Evolutionary conservation across 176 grass and related monocot species (phyloP).

Genomic region (Aechmea fasciata): DNA sequence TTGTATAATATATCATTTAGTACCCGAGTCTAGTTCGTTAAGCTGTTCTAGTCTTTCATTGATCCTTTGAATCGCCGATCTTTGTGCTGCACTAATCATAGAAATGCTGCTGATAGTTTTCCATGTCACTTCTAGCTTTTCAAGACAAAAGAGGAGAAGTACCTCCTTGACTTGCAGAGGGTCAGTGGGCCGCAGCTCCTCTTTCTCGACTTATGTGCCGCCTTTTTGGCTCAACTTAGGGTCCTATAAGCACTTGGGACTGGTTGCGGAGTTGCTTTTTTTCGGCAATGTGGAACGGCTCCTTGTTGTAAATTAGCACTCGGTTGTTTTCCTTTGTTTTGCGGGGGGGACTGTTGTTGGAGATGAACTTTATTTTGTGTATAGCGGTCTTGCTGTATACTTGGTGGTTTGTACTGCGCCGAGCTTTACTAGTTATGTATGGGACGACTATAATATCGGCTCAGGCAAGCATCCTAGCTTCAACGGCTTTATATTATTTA

Average conservation of each 20-base stretch:
- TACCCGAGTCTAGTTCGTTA: background rate
- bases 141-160: constrained; percentile 77
- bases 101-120: background rate
- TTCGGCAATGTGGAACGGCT: background rate
- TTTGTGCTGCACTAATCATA: background rate
- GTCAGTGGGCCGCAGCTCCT: constrained; percentile 63
- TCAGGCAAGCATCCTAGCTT: no score
- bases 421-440: no score
- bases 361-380: no score
- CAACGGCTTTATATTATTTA: no score
- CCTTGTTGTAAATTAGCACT: background rate
- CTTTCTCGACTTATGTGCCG: constrained; percentile 83
- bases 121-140: constrained; percentile 52
- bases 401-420: no score
- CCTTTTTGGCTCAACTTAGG: constrained; percentile 75
- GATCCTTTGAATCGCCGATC: background rate
- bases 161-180: constrained; percentile 90
- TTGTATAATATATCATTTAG: background rate
- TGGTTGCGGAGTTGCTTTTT: background rate
- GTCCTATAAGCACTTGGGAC: constrained; percentile 34
- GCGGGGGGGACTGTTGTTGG: no score
- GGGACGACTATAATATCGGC: no score
- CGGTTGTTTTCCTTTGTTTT: background rate
- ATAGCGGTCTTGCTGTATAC: no score
- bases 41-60: background rate